Conservation (phyloP, 176 grass and related monocot species). For the Guadua angustifolia region DNA sequence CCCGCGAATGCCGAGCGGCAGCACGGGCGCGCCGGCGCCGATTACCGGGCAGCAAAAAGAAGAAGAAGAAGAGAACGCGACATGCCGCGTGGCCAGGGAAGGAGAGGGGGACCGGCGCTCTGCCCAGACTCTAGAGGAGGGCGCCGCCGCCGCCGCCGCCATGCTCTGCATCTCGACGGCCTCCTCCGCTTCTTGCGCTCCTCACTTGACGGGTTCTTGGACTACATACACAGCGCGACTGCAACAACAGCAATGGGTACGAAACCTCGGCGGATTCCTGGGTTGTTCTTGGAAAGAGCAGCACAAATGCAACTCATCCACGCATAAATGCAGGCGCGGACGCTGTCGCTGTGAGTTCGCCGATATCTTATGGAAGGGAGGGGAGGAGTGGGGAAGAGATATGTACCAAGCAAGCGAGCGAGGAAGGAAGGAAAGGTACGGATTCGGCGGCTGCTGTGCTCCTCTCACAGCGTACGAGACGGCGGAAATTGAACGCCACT, state of each 20-base stretch:
- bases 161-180: conserved; percentile 52
- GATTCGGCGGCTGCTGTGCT: background rate
- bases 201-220: background rate
- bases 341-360: background rate
- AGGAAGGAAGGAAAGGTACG: background rate
- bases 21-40: conserved; percentile 1
- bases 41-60: conserved; percentile 14
- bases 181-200: background rate
- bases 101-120: conserved; percentile 1
- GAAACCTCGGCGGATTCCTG: background rate
- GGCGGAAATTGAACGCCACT: background rate
- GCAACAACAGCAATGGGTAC: background rate
- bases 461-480: background rate
- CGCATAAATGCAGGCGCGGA: background rate
- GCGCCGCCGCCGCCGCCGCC: background rate
- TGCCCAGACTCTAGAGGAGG: conserved; percentile 23
- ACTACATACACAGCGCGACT: background rate
- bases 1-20: conserved; percentile 41
- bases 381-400: background rate
- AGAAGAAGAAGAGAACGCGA: background rate
- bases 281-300: background rate
- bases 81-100: conserved; percentile 4
- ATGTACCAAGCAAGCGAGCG: background rate
- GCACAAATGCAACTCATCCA: background rate
- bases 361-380: conserved; percentile 30